These are phyloP conservation scores for Talaromyces liani DNA, from an alignment of 495 filamentous ascomycete species.

Conservation along the genomic window DNA sequence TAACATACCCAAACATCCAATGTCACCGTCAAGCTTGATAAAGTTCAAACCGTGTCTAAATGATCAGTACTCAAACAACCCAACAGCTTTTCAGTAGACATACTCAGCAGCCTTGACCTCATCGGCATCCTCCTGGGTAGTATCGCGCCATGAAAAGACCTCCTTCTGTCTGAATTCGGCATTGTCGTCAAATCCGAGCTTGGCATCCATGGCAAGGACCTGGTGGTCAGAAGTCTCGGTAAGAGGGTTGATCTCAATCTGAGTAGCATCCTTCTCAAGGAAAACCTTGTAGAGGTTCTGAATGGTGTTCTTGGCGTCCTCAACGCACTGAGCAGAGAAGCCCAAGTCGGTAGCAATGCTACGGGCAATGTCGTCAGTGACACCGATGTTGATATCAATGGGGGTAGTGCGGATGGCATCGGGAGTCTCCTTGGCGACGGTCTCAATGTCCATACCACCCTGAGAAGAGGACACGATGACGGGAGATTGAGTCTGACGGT, in stretches of 20 bases:
- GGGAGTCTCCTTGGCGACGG: slow-evolving; percentile 94
- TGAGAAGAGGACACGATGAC: slow-evolving; percentile 97
- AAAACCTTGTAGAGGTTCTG: slow-evolving; percentile 99
- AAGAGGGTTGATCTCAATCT: slow-evolving; percentile 99
- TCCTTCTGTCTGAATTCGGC: slow-evolving; percentile 97
- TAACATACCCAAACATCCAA: slow-evolving; percentile 73
- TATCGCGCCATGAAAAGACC: slow-evolving; percentile 87
- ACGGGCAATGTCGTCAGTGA: slow-evolving; percentile 89
- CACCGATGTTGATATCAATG: slow-evolving; percentile 88
- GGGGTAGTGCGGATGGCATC: slow-evolving; percentile 89
- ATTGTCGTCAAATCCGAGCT: slow-evolving; percentile 97
- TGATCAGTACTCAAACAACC: slow-evolving; percentile 12
- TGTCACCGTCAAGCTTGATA: slow-evolving; percentile 99
- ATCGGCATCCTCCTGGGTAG: slow-evolving; percentile 90
- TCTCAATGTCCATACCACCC: slow-evolving; percentile 98
- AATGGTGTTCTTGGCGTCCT: slow-evolving; percentile 89
- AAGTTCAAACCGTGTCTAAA: slow-evolving; percentile 78
- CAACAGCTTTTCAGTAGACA: slow-evolving; percentile 9
- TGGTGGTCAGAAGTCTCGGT: slow-evolving; percentile 96
- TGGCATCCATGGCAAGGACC: slow-evolving; percentile 98
- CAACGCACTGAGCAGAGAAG: slow-evolving; percentile 94
- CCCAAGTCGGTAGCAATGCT: slow-evolving; percentile 87
- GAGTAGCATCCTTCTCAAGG: slow-evolving; percentile 94
- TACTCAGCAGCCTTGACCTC: slow-evolving; percentile 93
- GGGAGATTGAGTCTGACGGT: slow-evolving; percentile 82